Conservation (phyloP, 306 rosid genomes). For the Lupinus albus region DNA sequence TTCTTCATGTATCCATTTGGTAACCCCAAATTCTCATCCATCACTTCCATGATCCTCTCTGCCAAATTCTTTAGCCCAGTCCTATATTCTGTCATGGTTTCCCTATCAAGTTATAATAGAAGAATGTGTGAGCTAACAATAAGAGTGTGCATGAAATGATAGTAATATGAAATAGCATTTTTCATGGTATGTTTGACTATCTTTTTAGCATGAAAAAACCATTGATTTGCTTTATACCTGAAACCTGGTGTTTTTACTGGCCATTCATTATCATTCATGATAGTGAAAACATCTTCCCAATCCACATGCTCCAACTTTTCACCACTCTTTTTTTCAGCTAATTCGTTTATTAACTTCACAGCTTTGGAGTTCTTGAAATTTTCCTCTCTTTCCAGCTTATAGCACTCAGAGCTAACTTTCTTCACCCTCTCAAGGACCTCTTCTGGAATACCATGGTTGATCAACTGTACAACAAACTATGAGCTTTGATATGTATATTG, state of each 20-base stretch:
- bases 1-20: slow-evolving; percentile 72
- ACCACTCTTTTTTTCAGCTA: slow-evolving; percentile 51
- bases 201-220: neutral
- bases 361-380: slow-evolving; percentile 65
- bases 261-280: slow-evolving; percentile 76
- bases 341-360: slow-evolving; percentile 55
- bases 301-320: slow-evolving; percentile 67
- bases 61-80: slow-evolving; percentile 72
- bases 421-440: slow-evolving; percentile 92
- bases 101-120: slow-evolving; percentile 52
- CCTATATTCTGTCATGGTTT: slow-evolving; percentile 79
- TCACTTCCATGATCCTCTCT: slow-evolving; percentile 69
- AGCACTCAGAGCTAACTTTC: slow-evolving; percentile 68
- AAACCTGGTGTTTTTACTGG: slow-evolving; percentile 71
- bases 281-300: slow-evolving; percentile 94
- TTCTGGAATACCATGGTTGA: slow-evolving; percentile 90
- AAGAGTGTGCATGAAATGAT: slow-evolving; percentile 10
- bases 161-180: slow-evolving; percentile 23
- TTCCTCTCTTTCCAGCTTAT: slow-evolving; percentile 78
- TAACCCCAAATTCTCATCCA: slow-evolving; percentile 89
- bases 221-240: slow-evolving; percentile 56
- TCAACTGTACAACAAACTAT: slow-evolving; percentile 57
- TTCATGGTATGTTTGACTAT: neutral
- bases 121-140: neutral
- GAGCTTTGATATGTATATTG: slow-evolving; percentile 7